phyloP scores from a whole-genome alignment of 208 protist genomes.

The Crithidia mellificae region DNA sequence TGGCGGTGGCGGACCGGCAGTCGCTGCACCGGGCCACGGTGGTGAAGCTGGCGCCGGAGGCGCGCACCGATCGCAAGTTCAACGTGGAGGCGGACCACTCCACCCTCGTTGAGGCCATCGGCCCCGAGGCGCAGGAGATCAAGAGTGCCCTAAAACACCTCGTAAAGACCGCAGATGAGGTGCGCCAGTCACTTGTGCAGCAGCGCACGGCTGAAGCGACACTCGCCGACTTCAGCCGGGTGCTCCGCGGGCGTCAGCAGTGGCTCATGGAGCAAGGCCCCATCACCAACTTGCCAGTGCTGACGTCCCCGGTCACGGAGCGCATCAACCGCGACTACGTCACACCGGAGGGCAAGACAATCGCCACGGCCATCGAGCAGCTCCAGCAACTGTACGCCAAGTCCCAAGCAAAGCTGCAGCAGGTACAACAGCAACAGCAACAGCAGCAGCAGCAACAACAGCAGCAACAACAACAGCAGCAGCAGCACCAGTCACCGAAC shows the following conservation, averaged over 20 bases:
- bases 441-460: slow-evolving; percentile 11
- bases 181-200: slow-evolving; percentile 37
- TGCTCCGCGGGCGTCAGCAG: slow-evolving; percentile 52
- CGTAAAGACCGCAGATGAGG: slow-evolving; percentile 35
- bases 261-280: slow-evolving; percentile 45
- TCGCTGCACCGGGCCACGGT: slow-evolving; percentile 31
- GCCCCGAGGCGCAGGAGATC: slow-evolving; percentile 36
- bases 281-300: slow-evolving; percentile 27
- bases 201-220: slow-evolving; percentile 48
- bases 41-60: slow-evolving; percentile 25
- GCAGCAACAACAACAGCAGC: no score
- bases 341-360: slow-evolving; percentile 68
- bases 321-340: slow-evolving; percentile 59
- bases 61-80: slow-evolving; percentile 31
- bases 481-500: neutral
- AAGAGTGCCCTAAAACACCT: slow-evolving; percentile 35
- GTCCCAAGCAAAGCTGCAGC: slow-evolving; percentile 1
- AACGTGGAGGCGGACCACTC: slow-evolving; percentile 35
- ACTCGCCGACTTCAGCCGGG: slow-evolving; percentile 65
- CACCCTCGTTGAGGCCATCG: slow-evolving; percentile 32
- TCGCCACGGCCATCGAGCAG: slow-evolving; percentile 60
- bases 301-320: slow-evolving; percentile 45
- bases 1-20: slow-evolving; percentile 15
- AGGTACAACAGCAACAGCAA: slow-evolving; percentile 12
- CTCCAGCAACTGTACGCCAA: slow-evolving; percentile 36